phyloP scores from a whole-genome alignment of 805 yeast genomes.

The Candida koratica region DNA sequence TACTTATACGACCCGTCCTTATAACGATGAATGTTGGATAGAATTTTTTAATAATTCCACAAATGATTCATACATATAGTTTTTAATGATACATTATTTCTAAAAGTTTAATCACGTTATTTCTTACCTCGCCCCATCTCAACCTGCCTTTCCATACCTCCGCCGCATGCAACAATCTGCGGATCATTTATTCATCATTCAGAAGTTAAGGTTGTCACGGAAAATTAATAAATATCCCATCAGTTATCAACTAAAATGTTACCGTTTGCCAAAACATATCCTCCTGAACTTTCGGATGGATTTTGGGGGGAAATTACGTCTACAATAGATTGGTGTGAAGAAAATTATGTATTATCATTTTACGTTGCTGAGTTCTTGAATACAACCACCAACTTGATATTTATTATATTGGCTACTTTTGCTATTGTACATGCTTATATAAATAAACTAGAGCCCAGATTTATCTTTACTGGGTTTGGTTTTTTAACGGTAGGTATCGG shows the following conservation, averaged over 20 bases:
- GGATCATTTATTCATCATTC: slow-evolving; percentile 4
- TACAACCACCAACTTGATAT: slow-evolving; percentile 70
- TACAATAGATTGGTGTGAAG: slow-evolving; percentile 99
- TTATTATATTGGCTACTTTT: slow-evolving; percentile 52
- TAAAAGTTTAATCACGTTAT: no score
- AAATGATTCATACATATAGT: no score
- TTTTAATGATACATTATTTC: no score
- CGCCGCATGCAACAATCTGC: slow-evolving; percentile 10
- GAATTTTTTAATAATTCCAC: slow-evolving; percentile 27
- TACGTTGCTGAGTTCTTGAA: slow-evolving; percentile 90
- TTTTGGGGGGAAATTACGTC: slow-evolving; percentile 84
- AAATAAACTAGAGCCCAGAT: slow-evolving; percentile 66
- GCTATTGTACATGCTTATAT: slow-evolving; percentile 58
- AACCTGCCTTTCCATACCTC: no score
- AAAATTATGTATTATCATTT: slow-evolving; percentile 81
- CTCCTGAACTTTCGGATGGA: slow-evolving; percentile 52
- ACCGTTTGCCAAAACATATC: slow-evolving; percentile 53
- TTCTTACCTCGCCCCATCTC: no score
- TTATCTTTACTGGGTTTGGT: slow-evolving; percentile 68
- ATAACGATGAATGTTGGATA: slow-evolving; percentile 51
- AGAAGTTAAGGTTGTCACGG: no score
- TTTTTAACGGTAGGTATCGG: slow-evolving; percentile 90
- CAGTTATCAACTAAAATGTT: slow-evolving; percentile 22
- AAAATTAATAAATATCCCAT: no score
- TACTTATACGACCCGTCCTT: slow-evolving; percentile 50